Base-by-base conservation (phyloP, 805 yeast species). In the Saccharomyces mikatae region DNA sequence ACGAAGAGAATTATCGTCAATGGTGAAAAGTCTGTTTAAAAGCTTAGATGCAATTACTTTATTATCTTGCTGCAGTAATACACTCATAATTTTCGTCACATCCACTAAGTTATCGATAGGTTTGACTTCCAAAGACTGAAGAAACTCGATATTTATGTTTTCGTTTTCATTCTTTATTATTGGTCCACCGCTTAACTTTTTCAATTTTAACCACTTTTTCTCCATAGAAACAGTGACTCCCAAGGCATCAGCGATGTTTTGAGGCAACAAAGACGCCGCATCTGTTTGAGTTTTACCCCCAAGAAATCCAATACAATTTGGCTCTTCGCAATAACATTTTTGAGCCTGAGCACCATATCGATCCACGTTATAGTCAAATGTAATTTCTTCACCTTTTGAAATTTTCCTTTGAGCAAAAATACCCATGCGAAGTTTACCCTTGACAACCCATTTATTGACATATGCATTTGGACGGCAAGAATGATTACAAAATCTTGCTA, bases 261-360 rank as follows among this genome's bases (percentile, higher is more conserved):
- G 92, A 1, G 98, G 97, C 50, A 92, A 76, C 54, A 89, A 73
- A 44, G 88, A 78, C 0, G 92, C 92, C 31, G 92, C 87, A 61
- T 90, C 96, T 1, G 98, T 90, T 73, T 94, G 99, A 2, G 96
- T 92, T 70, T 90, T 91, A 50, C 99, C 99, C 60, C 98, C 99
- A 75, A 92, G 81, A 60, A 86, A 85, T 32, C 97, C 96, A 47
- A 89, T 78, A 78, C 99, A 92, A 70, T 89, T 91, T 29, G 86
- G 77, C 60, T 90, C 95, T 2, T 96, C 97, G 74, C 99, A 92
- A 71, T 87, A 87, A 72, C 99, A 92, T 31, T 87, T 86, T 72
- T 94, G 98, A 13, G 95, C 89, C 55, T 84, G 85, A 1, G 97
- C 96, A 30, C 99, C 99, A 68, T 91, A 92, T 58, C 98, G 77